phyloP scores from a whole-genome alignment of 225 moss, liverwort and hornwort genomes.

The Physcomitrium patens region DNA sequence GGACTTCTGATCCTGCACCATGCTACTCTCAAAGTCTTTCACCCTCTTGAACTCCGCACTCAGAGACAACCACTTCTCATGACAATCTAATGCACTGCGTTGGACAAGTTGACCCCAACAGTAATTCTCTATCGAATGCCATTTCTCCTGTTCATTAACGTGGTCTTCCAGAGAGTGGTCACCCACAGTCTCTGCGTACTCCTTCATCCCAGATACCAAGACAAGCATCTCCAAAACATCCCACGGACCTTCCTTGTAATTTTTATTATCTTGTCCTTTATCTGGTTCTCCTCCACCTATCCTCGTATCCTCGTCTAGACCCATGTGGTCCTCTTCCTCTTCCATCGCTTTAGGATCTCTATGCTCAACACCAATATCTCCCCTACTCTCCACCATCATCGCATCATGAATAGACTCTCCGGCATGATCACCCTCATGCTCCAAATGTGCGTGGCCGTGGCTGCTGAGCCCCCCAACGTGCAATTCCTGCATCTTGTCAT shows the following conservation, averaged over 20 bases:
- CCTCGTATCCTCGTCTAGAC: slow-evolving; percentile 21
- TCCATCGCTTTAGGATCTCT: slow-evolving; percentile 23
- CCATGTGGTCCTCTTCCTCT: slow-evolving; percentile 32
- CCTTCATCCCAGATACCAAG: slow-evolving; percentile 51
- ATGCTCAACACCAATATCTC: neutral
- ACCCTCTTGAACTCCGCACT: slow-evolving; percentile 51
- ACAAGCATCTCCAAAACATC: slow-evolving; percentile 56
- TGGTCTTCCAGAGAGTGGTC: slow-evolving; percentile 23
- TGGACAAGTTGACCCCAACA: slow-evolving; percentile 57
- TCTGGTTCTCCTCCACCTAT: slow-evolving; percentile 22
- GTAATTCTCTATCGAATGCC: slow-evolving; percentile 46
- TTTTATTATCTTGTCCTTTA: slow-evolving; percentile 40
- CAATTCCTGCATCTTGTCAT: slow-evolving; percentile 37
- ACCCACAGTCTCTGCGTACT: slow-evolving; percentile 40
- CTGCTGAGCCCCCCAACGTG: slow-evolving; percentile 31
- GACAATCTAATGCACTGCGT: slow-evolving; percentile 48
- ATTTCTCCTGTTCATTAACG: slow-evolving; percentile 39
- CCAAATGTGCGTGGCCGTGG: slow-evolving; percentile 22
- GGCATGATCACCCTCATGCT: slow-evolving; percentile 5
- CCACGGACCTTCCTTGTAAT: slow-evolving; percentile 53
- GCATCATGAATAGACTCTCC: slow-evolving; percentile 14
- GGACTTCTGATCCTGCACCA: slow-evolving; percentile 51
- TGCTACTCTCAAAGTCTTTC: slow-evolving; percentile 45
- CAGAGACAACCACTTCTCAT: slow-evolving; percentile 49
- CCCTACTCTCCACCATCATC: slow-evolving; percentile 27